Evolutionary conservation across 495 filamentous ascomycete genomes (phyloP).

Genomic region (Penicillium daleae): DNA sequence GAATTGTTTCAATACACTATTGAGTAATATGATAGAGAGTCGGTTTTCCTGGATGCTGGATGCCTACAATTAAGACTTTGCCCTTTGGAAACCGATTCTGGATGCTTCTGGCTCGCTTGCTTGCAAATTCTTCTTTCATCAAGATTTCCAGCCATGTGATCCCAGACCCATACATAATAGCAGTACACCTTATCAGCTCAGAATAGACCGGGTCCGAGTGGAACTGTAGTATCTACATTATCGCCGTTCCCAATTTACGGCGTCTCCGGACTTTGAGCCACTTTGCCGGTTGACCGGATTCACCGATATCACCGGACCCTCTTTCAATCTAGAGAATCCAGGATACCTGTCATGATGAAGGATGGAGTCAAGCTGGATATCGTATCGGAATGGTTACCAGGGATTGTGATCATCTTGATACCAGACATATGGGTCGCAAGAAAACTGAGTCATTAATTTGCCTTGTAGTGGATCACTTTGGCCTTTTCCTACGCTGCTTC

Average conservation of each 20-base stretch:
- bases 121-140: background rate
- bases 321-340: background rate
- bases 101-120: background rate
- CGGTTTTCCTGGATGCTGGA: too few species aligned
- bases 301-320: slow-evolving; percentile 7
- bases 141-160: background rate
- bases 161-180: background rate
- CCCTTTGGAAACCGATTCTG: too few species aligned
- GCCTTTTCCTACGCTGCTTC: background rate
- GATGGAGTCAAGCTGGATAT: background rate
- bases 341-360: background rate
- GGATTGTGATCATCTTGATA: background rate
- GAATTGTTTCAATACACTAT: too few species aligned
- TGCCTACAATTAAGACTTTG: too few species aligned
- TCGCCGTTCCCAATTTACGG: background rate
- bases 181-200: background rate
- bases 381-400: background rate
- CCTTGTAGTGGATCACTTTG: background rate
- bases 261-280: background rate
- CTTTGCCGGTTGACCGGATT: slow-evolving; percentile 4
- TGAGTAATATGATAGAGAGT: too few species aligned
- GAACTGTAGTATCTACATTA: background rate
- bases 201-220: background rate
- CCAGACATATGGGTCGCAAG: background rate
- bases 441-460: background rate